phyloP scores from a whole-genome alignment of 306 rosid genomes.

The Erythrophleum fordii region DNA sequence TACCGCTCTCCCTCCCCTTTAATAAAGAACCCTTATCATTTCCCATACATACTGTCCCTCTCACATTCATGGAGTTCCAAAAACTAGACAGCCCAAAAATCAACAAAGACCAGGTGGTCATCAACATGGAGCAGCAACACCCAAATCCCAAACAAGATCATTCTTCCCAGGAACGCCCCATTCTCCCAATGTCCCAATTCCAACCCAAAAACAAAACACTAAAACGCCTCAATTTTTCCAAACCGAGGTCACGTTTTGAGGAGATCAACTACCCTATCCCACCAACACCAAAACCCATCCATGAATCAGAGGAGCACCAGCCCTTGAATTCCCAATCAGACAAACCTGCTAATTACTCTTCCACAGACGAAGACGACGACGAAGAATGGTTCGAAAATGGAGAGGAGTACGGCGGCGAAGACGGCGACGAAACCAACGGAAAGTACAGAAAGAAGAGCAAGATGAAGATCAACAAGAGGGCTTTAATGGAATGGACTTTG shows the following conservation, averaged over 20 bases:
- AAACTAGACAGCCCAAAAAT: not conserved
- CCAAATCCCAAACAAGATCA: not conserved
- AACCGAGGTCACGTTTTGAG: slow-evolving; percentile 34
- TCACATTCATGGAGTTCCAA: slow-evolving; percentile 15
- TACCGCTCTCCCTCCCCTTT: not conserved
- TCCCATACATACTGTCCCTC: not conserved
- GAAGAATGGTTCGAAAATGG: slow-evolving; percentile 10
- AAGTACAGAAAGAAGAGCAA: not conserved
- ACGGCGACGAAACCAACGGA: not conserved
- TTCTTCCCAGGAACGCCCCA: not conserved
- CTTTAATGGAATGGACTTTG: slow-evolving; percentile 28
- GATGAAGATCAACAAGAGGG: slow-evolving; percentile 10
- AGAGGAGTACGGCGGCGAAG: not conserved
- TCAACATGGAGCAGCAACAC: not conserved
- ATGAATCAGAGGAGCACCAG: not conserved
- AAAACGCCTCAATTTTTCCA: slow-evolving; percentile 19
- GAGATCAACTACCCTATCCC: slow-evolving; percentile 22
- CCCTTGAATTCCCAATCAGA: not conserved
- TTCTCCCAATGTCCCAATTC: not conserved
- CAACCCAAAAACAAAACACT: slow-evolving; percentile 15
- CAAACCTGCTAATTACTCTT: not conserved
- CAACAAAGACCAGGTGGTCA: slow-evolving; percentile 17
- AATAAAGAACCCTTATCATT: too few species aligned
- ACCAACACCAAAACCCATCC: not conserved
- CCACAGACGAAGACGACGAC: slow-evolving; percentile 10